Evolutionary conservation across 2,329 filamentous ascomycete genomes (phyloP).

Genomic region (Bimuria novae-zelandiae): DNA sequence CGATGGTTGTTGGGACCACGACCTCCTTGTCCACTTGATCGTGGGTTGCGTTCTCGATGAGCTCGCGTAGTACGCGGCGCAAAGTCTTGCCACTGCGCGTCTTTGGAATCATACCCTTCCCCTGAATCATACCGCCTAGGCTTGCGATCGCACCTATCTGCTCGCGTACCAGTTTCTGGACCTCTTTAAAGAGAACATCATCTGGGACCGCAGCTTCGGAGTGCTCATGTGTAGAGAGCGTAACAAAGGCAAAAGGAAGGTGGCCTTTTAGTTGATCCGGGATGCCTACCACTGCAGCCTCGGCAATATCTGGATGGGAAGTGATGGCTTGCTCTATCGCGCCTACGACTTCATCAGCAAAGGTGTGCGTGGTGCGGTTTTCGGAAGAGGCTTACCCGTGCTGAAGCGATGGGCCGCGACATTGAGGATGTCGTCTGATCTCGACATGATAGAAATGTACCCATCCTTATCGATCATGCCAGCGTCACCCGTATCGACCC

Average conservation of each 20-base stretch:
- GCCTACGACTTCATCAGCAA: constrained; percentile 57
- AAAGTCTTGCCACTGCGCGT: constrained; percentile 92
- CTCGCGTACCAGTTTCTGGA: constrained; percentile 72
- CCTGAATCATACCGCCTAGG: constrained; percentile 83
- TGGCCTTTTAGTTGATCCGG: constrained; percentile 88
- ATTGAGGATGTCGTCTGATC: constrained; percentile 87
- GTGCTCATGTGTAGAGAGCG: constrained; percentile 58
- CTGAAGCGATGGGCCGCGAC: constrained; percentile 92
- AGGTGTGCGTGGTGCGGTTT: not conserved
- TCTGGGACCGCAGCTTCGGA: constrained; percentile 58
- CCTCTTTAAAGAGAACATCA: constrained; percentile 60
- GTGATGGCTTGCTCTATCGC: constrained; percentile 90
- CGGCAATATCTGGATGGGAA: constrained; percentile 75
- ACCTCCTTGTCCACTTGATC: constrained; percentile 75
- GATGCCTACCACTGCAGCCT: constrained; percentile 84
- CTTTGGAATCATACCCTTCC: constrained; percentile 86
- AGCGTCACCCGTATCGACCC: constrained; percentile 90
- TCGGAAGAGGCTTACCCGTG: constrained; percentile 64
- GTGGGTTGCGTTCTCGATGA: constrained; percentile 80
- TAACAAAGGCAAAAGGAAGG: constrained; percentile 87
- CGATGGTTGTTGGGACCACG: constrained; percentile 79
- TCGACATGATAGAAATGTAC: constrained; percentile 66
- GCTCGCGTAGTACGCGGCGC: constrained; percentile 76
- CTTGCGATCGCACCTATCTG: constrained; percentile 88
- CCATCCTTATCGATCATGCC: constrained; percentile 80